Percentiles rank a stretch among this genome's conserved stretches.
Evolutionary conservation across 176 grass and related monocot genomes (phyloP).

Genomic region (Triticum monococcum): DNA sequence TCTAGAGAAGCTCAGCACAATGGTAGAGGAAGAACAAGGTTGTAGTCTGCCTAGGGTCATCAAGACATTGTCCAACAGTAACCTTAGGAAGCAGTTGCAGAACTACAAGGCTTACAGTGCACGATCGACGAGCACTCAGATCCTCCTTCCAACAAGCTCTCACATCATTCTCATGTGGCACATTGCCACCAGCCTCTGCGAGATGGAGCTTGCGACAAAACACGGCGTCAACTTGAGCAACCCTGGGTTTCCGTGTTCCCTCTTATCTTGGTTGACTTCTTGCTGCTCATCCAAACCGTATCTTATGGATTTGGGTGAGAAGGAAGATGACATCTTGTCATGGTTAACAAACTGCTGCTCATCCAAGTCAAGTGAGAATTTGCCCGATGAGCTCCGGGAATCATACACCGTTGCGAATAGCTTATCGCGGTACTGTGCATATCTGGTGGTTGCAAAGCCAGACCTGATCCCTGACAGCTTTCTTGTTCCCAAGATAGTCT

Average conservation of each 20-base stretch:
- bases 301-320: neutral
- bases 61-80: neutral
- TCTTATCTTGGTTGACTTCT: neutral
- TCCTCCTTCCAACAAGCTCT: neutral
- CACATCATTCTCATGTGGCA: no score
- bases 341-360: neutral
- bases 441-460: conserved; percentile 32
- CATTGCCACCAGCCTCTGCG: no score
- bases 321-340: neutral
- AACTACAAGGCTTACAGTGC: neutral
- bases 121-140: neutral
- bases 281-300: neutral
- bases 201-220: neutral
- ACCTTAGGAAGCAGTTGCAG: neutral
- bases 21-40: neutral
- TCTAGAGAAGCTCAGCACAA: no score
- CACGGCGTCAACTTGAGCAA: neutral
- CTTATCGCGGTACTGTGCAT: conserved; percentile 46
- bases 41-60: neutral
- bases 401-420: conserved; percentile 17
- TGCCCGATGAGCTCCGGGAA: neutral
- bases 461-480: conserved; percentile 38
- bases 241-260: neutral
- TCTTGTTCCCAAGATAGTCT: neutral
- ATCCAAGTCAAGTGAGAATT: neutral